Evolutionary conservation across 2,329 filamentous ascomycete genomes (phyloP).

Genomic region (Botrytis sinoallii): DNA sequence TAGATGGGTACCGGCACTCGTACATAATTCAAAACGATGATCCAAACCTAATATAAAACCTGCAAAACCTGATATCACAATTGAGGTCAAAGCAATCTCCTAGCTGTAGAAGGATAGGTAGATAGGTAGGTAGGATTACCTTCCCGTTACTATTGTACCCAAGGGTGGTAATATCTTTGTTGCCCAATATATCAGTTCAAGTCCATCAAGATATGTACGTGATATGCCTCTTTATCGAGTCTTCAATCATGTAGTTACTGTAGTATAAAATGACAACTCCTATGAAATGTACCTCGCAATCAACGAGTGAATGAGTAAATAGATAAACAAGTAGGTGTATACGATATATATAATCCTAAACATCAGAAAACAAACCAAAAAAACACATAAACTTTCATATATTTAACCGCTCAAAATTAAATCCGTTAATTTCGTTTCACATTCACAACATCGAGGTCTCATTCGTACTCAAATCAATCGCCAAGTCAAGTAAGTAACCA

Average conservation of each 20-base stretch:
- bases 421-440: not conserved
- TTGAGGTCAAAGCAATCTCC: not conserved
- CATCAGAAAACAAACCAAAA: not conserved
- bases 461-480: not conserved
- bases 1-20: not conserved
- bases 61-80: not conserved
- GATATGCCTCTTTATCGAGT: not conserved
- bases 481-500: not conserved
- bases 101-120: not conserved
- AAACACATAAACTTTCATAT: not conserved
- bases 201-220: not conserved
- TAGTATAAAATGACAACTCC: not conserved
- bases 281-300: too few species aligned
- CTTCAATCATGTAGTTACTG: not conserved
- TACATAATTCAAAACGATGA: not conserved
- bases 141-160: not conserved
- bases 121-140: not conserved
- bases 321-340: not conserved
- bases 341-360: not conserved
- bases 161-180: not conserved
- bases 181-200: not conserved
- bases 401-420: not conserved
- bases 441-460: not conserved
- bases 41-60: not conserved
- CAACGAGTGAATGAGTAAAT: not conserved